A percentile compares a stretch with the other conserved stretches of the same genome.
These are phyloP conservation scores for Penicillium frequentans DNA, from an alignment of 2,329 filamentous ascomycete species.

Conservation along the genomic window DNA sequence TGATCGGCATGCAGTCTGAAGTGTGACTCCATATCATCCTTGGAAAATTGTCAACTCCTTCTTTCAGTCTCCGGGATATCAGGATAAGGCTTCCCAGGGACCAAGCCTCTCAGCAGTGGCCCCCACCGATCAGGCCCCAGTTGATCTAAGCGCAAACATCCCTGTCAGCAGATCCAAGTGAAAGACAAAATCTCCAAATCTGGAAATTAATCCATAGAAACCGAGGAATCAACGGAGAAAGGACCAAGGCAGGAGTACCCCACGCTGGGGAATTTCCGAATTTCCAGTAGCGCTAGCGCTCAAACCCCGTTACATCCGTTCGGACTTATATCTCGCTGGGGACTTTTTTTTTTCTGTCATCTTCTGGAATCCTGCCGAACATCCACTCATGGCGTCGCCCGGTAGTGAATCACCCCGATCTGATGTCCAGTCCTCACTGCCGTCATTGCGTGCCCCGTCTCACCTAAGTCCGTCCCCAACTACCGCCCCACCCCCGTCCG, in stretches of 20 bases:
- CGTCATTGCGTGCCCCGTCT: constrained; percentile 17
- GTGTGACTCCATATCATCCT: background rate
- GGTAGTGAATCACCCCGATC: constrained; percentile 16
- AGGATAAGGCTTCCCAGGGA: background rate
- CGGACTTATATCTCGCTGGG: constrained; percentile 7
- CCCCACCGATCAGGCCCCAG: constrained; percentile 3
- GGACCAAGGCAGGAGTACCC: background rate
- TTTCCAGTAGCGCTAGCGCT: background rate
- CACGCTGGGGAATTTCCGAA: background rate
- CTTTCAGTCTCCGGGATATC: background rate
- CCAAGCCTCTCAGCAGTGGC: background rate
- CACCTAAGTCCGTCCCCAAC: constrained; percentile 24
- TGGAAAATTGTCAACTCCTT: background rate
- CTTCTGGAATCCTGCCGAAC: constrained; percentile 16
- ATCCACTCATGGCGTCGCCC: constrained; percentile 21
- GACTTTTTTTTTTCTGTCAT: constrained; percentile 14
- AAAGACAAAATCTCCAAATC: constrained; percentile 1
- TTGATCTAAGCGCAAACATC: constrained; percentile 5
- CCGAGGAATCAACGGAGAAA: background rate
- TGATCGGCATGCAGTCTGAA: background rate
- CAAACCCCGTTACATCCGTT: constrained; percentile 32
- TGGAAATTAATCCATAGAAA: no score
- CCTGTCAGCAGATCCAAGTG: constrained; percentile 6
- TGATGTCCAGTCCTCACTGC: constrained; percentile 13
- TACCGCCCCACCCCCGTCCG: constrained; percentile 22